These are phyloP conservation scores for Trapa bicornis DNA, from an alignment of 345 rosid genomes.

Conservation along the genomic window DNA sequence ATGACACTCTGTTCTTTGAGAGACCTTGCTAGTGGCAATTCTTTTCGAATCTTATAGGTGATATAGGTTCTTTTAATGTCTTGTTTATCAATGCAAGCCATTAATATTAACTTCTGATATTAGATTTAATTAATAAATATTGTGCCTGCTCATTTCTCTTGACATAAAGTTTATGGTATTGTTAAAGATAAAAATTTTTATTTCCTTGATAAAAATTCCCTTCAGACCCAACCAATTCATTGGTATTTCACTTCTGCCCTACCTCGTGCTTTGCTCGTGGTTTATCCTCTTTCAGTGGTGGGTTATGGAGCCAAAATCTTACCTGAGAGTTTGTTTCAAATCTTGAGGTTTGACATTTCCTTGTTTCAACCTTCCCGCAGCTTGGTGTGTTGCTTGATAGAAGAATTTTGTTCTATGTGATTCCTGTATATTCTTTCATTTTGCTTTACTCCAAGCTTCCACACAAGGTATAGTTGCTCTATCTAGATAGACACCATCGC, in stretches of 20 bases:
- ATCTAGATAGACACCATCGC: neutral
- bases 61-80: too few relatives aligned
- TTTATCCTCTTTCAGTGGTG: conserved; percentile 86
- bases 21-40: neutral
- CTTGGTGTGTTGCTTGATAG: conserved; percentile 68
- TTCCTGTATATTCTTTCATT: conserved; percentile 63
- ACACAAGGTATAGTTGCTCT: conserved; percentile 50
- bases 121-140: neutral
- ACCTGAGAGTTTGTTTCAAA: too few relatives aligned
- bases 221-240: conserved; percentile 67
- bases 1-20: neutral
- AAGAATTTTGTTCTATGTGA: conserved; percentile 45
- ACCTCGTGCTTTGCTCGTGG: conserved; percentile 70
- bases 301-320: conserved; percentile 17
- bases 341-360: neutral
- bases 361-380: conserved; percentile 28
- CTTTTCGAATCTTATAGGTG: neutral
- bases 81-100: too few relatives aligned
- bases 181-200: neutral
- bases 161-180: neutral
- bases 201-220: conserved; percentile 29
- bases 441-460: conserved; percentile 92
- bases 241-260: conserved; percentile 99
- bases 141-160: neutral
- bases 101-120: too few relatives aligned